Evolutionary conservation across 75 land plant genomes (phyloP).

Genomic region (Cupressus sempervirens): DNA sequence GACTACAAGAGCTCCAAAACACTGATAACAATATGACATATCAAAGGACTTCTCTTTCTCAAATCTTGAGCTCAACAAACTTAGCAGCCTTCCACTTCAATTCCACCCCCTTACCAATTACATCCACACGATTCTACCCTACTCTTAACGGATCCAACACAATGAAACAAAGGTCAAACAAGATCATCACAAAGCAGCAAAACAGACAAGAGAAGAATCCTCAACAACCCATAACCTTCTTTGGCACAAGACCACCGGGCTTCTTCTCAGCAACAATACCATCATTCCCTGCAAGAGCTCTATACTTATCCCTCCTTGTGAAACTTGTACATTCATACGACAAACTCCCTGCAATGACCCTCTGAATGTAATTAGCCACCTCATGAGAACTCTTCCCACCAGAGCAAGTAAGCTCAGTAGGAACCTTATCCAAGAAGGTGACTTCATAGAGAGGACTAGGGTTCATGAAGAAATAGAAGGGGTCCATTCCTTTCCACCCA

Average conservation of each 20-base stretch:
- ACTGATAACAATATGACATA: neutral
- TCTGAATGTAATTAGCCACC: slow-evolving; percentile 68
- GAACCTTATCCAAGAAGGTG: slow-evolving; percentile 42
- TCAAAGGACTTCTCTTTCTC: too few species aligned
- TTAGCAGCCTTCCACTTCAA: neutral
- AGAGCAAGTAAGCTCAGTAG: slow-evolving; percentile 33
- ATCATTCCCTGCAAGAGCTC: slow-evolving; percentile 56
- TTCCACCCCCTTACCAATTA: too few species aligned
- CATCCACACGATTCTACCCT: neutral
- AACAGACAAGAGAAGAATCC: neutral
- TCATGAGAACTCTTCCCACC: slow-evolving; percentile 48
- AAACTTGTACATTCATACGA: slow-evolving; percentile 63
- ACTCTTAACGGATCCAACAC: neutral
- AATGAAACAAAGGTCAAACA: neutral
- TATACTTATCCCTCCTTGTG: slow-evolving; percentile 72
- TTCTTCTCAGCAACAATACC: slow-evolving; percentile 27
- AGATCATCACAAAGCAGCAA: neutral
- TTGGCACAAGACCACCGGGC: neutral
- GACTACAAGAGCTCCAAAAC: too few species aligned
- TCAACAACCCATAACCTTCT: neutral
- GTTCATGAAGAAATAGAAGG: slow-evolving; percentile 69
- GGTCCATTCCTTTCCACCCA: slow-evolving; percentile 61
- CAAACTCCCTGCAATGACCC: slow-evolving; percentile 35
- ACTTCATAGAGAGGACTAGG: slow-evolving; percentile 47
- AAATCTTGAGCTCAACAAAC: too few species aligned